phyloP scores from a whole-genome alignment of 768 basidiomycete genomes.

The Galerina marginata region DNA sequence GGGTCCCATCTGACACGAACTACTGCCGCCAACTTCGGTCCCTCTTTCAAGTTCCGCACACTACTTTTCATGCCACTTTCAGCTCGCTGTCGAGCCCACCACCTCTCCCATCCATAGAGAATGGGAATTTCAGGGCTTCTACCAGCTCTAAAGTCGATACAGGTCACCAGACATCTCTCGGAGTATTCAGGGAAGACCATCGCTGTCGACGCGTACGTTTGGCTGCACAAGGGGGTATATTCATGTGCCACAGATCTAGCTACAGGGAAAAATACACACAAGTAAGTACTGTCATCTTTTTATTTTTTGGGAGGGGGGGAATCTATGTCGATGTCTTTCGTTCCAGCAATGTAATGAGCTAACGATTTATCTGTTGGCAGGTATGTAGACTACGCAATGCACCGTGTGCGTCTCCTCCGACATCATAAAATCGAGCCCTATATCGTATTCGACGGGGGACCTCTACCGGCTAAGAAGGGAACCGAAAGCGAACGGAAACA shows the following conservation, averaged over 20 bases:
- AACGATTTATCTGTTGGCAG: conserved; percentile 41
- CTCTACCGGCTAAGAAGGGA: conserved; percentile 90
- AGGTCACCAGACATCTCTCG: conserved; percentile 75
- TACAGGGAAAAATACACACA: conserved; percentile 80
- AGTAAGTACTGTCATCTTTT: conserved; percentile 53
- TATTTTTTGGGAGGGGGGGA: neutral
- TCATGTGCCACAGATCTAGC: conserved; percentile 91
- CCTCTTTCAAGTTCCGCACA: neutral
- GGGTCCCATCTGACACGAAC: neutral
- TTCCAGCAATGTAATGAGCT: neutral
- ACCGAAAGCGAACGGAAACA: conserved; percentile 85
- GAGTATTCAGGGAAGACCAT: conserved; percentile 86
- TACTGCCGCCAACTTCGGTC: neutral
- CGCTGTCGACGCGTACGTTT: conserved; percentile 95
- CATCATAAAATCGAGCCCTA: conserved; percentile 88
- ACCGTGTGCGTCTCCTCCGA: conserved; percentile 82
- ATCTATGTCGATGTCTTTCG: neutral
- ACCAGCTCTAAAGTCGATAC: conserved; percentile 89
- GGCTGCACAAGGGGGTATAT: conserved; percentile 89
- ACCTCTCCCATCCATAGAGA: conserved; percentile 4
- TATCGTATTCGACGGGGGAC: conserved; percentile 96
- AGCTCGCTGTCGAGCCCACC: neutral
- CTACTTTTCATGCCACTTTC: conserved; percentile 9
- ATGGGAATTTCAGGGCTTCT: conserved; percentile 96
- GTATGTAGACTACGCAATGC: conserved; percentile 97